These are phyloP conservation scores for Effrenium voratum DNA, from an alignment of 73 alveolate genomes.

Conservation along the genomic window DNA sequence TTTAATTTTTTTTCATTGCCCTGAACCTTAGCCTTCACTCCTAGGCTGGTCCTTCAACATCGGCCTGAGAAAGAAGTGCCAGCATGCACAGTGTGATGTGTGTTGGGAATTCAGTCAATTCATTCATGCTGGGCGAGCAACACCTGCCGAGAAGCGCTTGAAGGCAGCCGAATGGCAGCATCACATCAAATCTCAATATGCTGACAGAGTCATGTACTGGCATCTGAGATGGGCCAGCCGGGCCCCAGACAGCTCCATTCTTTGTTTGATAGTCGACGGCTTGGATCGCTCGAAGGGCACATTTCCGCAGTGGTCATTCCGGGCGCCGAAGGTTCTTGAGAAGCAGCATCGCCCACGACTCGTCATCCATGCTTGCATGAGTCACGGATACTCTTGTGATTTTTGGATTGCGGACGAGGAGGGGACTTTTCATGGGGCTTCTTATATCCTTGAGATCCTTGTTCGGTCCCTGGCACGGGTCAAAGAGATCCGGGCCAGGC, in stretches of 20 bases:
- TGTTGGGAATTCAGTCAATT: too few relatives aligned
- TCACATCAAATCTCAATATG: neutral
- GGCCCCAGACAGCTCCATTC: neutral
- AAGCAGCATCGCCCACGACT: neutral
- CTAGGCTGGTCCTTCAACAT: too few relatives aligned
- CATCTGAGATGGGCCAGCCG: neutral
- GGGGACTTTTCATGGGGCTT: neutral
- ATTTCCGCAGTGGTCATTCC: neutral
- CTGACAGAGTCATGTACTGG: neutral
- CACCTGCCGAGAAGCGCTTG: neutral
- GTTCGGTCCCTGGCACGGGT: neutral
- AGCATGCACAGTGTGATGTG: too few relatives aligned
- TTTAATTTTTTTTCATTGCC: too few relatives aligned
- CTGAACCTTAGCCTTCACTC: too few relatives aligned
- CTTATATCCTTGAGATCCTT: neutral
- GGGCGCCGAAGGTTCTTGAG: neutral
- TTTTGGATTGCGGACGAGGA: conserved; percentile 15
- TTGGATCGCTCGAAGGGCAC: neutral
- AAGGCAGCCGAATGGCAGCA: neutral
- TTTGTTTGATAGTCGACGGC: neutral
- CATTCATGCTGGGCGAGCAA: too few relatives aligned
- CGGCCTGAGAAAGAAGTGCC: too few relatives aligned
- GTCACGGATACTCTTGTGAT: neutral
- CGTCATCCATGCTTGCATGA: neutral
- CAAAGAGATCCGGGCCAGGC: neutral